Evolutionary conservation across 805 yeast genomes (phyloP), one percentile per base, ranked within the genome.

Genomic region (Metschnikowia anglica): DNA sequence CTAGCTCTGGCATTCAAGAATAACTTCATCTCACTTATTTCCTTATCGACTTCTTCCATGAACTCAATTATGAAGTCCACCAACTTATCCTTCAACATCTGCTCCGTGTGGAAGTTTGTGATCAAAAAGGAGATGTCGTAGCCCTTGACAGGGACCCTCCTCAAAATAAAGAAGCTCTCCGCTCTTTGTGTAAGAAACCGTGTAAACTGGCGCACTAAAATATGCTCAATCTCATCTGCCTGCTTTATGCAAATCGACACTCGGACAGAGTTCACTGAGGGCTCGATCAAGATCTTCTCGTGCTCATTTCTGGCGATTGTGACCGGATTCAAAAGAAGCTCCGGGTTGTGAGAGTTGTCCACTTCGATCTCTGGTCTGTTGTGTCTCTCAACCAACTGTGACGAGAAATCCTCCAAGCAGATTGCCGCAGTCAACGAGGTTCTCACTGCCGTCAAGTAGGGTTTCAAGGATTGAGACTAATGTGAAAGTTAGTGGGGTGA

Each of bases 11-110:
- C 97, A 61, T 93, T 93, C 63, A 93, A 78, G 65, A 91, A 93
- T 64, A 93, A 76, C 68, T 93, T 93, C 95, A 93, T 93, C 64
- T 93, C 99, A 66, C 97, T 88, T 60, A 93, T 93, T 66, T 93
- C 99, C 71, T 89, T 91, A 66, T 93, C 99, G 15, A 93, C 99
- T 60, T 90, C 99, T 66, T 93, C 98, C 98, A 93, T 90, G 65
- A 93, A 93, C 70, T 93, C 98, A 54, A 93, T 88, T 54, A 93
- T 90, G 65, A 93, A 93, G 65, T 93, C 99, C 33, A 93, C 96
- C 56, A 93, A 77, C 68, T 93, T 93, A 57, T 85, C 90, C 70
- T 93, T 91, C 69, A 90, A 78, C 96, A 93, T 88, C 52, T 85
- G 84, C 65, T 91, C 97, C 9, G 97, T 89, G 66, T 93, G 99